A percentile compares a stretch with the other conserved stretches of the same genome.
phyloP scores from a whole-genome alignment of 225 moss, liverwort and hornwort species.

The Thuidium tamariscinum region DNA sequence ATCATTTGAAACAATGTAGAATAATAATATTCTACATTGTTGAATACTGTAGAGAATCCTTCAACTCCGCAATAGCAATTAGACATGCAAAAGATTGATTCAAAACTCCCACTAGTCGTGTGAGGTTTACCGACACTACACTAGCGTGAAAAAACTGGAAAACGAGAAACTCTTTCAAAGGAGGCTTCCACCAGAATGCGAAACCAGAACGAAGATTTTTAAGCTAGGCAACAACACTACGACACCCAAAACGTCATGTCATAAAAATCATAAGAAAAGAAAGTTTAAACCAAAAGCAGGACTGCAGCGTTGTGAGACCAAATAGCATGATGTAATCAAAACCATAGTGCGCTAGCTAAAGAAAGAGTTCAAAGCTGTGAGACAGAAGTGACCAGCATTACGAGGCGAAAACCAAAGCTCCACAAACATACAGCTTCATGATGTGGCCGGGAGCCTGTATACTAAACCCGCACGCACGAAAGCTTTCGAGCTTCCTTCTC shows the following conservation, averaged over 20 bases:
- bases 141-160: no score
- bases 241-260: not conserved
- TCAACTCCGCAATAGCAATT: not conserved
- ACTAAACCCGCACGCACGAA: not conserved
- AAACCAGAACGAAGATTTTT: not conserved
- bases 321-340: not conserved
- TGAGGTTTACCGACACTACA: no score
- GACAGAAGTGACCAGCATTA: not conserved
- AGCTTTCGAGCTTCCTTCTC: not conserved
- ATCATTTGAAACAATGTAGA: no score
- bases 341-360: not conserved
- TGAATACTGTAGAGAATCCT: not conserved
- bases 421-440: not conserved
- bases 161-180: not conserved
- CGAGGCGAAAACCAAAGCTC: not conserved
- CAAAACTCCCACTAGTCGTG: not conserved
- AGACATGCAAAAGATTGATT: not conserved
- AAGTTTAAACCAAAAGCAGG: not conserved
- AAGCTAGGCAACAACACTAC: not conserved
- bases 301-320: not conserved
- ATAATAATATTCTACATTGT: no score
- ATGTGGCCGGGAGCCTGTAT: not conserved
- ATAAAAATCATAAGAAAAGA: not conserved
- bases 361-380: not conserved
- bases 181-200: not conserved